Evolutionary conservation across 2,329 filamentous ascomycete species (phyloP).

Genomic region (Cladophialophora exuberans): DNA sequence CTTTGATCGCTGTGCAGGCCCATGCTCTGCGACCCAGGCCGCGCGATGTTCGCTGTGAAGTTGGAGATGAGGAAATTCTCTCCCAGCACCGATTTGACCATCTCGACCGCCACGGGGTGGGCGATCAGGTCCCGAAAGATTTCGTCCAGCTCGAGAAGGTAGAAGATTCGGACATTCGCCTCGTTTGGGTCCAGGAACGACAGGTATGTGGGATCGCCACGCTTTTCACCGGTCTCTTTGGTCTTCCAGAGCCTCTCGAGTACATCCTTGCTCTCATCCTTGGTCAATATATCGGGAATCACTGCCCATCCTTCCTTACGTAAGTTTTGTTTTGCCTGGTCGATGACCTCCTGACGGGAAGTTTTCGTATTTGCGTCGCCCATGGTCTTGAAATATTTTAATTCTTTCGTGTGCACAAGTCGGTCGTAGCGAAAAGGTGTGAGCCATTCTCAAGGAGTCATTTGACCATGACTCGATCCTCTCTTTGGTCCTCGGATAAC

Average conservation of each 20-base stretch:
- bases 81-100: slow-evolving; percentile 38
- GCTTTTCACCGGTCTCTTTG: slow-evolving; percentile 30
- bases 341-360: no score
- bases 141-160: slow-evolving; percentile 38
- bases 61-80: slow-evolving; percentile 40
- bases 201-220: slow-evolving; percentile 35
- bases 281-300: slow-evolving; percentile 34
- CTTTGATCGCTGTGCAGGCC: slow-evolving; percentile 41
- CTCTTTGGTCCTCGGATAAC: no score
- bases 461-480: no score
- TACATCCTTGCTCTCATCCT: slow-evolving; percentile 26
- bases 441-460: no score
- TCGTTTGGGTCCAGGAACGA: slow-evolving; percentile 37
- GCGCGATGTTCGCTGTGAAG: slow-evolving; percentile 43
- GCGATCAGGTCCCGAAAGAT: slow-evolving; percentile 37
- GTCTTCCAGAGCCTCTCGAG: slow-evolving; percentile 36
- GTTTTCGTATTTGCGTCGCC: no score
- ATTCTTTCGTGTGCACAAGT: no score
- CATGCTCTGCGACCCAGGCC: slow-evolving; percentile 39
- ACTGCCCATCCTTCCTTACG: slow-evolving; percentile 36
- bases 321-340: no score
- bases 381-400: no score
- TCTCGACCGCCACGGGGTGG: slow-evolving; percentile 36
- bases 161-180: slow-evolving; percentile 39
- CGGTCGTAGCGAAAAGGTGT: no score